Evolutionary conservation across 768 basidiomycete genomes (phyloP).

Genomic region (Pluteus cervinus): DNA sequence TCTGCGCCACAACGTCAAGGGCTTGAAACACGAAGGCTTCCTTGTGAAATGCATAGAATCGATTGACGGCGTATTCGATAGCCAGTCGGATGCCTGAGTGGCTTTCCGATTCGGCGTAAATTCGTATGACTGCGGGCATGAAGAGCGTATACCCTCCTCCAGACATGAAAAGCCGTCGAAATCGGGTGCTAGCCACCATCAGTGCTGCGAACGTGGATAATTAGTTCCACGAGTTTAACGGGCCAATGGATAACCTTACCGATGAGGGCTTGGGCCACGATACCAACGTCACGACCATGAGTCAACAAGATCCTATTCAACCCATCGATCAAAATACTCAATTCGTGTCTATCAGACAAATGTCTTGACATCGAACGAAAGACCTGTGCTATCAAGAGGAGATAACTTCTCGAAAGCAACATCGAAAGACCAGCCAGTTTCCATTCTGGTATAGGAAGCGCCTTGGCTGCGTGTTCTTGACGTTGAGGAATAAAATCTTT

Average conservation of each 20-base stretch:
- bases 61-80: slow-evolving; percentile 64
- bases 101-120: slow-evolving; percentile 55
- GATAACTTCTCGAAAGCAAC: slow-evolving; percentile 59
- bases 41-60: slow-evolving; percentile 70
- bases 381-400: slow-evolving; percentile 62
- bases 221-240: too few relatives aligned
- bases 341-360: slow-evolving; percentile 62
- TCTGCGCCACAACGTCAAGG: slow-evolving; percentile 53
- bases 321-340: slow-evolving; percentile 62
- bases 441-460: slow-evolving; percentile 9
- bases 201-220: slow-evolving; percentile 35
- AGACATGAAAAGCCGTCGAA: slow-evolving; percentile 67
- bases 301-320: slow-evolving; percentile 61
- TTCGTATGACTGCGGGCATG: slow-evolving; percentile 66
- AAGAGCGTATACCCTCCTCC: slow-evolving; percentile 70
- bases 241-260: slow-evolving; percentile 34
- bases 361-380: slow-evolving; percentile 70
- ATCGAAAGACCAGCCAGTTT: slow-evolving; percentile 44
- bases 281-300: slow-evolving; percentile 71
- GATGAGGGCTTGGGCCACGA: slow-evolving; percentile 68
- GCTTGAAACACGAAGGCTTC: slow-evolving; percentile 73
- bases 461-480: background rate
- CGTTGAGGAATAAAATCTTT: slow-evolving; percentile 41
- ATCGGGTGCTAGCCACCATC: slow-evolving; percentile 73
- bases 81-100: slow-evolving; percentile 56